Percentiles rank a stretch among this genome's conserved stretches.
These are phyloP conservation scores for Fusarium penzigii DNA, from an alignment of 2,329 filamentous ascomycete species.

Conservation along the genomic window DNA sequence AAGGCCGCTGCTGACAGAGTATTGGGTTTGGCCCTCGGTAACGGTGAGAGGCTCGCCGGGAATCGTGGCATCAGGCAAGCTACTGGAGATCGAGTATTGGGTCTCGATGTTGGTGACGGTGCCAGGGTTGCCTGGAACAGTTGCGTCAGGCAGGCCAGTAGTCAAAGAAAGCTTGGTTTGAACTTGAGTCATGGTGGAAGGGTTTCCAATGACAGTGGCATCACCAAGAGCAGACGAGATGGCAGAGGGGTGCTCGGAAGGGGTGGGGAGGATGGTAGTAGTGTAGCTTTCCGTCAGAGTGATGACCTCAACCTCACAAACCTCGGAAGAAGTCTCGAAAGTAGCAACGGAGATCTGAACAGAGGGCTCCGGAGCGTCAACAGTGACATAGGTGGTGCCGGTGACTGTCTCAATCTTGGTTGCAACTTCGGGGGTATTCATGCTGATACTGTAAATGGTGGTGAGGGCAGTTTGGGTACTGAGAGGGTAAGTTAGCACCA, in stretches of 20 bases:
- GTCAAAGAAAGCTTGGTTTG: slow-evolving; percentile 31
- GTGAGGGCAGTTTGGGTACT: slow-evolving; percentile 37
- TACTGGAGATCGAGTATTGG: slow-evolving; percentile 20
- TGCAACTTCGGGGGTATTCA: slow-evolving; percentile 11
- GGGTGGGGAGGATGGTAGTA: slow-evolving; percentile 28
- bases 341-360: slow-evolving; percentile 26
- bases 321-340: slow-evolving; percentile 23
- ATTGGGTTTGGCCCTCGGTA: slow-evolving; percentile 29
- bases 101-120: slow-evolving; percentile 32
- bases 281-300: slow-evolving; percentile 31
- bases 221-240: slow-evolving; percentile 23
- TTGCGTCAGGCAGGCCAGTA: slow-evolving; percentile 34
- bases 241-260: slow-evolving; percentile 11
- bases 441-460: slow-evolving; percentile 36
- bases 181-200: slow-evolving; percentile 35
- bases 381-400: slow-evolving; percentile 31
- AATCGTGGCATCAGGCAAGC: slow-evolving; percentile 26
- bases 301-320: slow-evolving; percentile 22
- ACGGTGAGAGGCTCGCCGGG: slow-evolving; percentile 27
- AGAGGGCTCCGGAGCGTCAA: slow-evolving; percentile 25
- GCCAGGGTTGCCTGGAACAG: slow-evolving; percentile 32
- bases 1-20: slow-evolving; percentile 20
- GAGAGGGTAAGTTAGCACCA: slow-evolving; percentile 6
- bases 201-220: slow-evolving; percentile 29
- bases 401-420: slow-evolving; percentile 28